Evolutionary conservation across 2,329 filamentous ascomycete genomes (phyloP).

Genomic region (Ophiostoma ips): DNA sequence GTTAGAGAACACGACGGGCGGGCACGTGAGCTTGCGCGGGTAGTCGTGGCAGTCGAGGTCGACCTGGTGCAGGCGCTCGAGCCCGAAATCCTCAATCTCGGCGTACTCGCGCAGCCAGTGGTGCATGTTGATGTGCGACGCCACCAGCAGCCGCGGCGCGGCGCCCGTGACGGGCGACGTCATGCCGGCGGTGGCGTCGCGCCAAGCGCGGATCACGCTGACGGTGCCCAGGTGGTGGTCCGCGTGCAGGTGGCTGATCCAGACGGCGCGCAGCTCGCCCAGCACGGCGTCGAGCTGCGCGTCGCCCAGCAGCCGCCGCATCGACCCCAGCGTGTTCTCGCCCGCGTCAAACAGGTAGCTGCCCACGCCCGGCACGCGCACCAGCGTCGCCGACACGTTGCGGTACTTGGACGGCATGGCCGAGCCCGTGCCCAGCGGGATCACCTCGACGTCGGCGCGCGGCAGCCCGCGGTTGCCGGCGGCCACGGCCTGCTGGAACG

Average conservation of each 20-base stretch:
- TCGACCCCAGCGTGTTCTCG: constrained; percentile 81
- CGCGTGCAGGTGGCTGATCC: constrained; percentile 91
- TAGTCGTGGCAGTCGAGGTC: constrained; percentile 10
- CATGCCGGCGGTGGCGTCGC: constrained; percentile 34
- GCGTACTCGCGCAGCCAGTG: constrained; percentile 69
- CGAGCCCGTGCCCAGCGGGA: constrained; percentile 82
- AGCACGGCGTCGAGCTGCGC: constrained; percentile 57
- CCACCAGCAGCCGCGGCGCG: constrained; percentile 39
- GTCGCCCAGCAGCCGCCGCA: constrained; percentile 57
- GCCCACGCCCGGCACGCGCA: constrained; percentile 74
- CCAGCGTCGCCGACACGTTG: constrained; percentile 80
- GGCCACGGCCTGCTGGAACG: constrained; percentile 35
- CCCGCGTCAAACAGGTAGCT: constrained; percentile 84
- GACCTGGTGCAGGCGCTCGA: constrained; percentile 32
- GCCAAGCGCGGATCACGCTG: constrained; percentile 74
- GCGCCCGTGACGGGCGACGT: constrained; percentile 21
- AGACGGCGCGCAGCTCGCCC: constrained; percentile 65
- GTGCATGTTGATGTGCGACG: constrained; percentile 58
- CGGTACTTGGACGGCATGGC: constrained; percentile 83
- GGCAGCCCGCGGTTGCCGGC: constrained; percentile 37
- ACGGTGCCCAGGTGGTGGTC: constrained; percentile 85
- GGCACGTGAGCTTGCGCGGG: constrained; percentile 10
- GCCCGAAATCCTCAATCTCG: constrained; percentile 63
- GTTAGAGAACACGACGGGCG: constrained; percentile 18
- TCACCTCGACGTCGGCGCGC: constrained; percentile 56